These are phyloP conservation scores for Trametes villosa DNA, from an alignment of 768 basidiomycete genomes.

Conservation along the genomic window DNA sequence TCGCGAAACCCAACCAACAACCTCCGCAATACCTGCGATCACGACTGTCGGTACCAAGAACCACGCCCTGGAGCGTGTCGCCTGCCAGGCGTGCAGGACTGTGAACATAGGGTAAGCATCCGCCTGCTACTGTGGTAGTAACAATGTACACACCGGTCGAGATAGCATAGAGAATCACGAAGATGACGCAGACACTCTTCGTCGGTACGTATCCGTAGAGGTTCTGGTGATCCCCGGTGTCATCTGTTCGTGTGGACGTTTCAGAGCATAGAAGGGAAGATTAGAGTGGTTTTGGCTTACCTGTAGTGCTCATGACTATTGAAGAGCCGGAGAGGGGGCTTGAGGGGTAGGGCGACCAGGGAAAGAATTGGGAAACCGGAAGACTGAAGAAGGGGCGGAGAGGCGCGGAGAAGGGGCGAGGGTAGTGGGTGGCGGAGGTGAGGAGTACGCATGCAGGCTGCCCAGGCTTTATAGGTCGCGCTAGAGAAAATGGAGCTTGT, in stretches of 20 bases:
- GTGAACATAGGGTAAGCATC: neutral
- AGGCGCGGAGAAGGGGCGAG: too few species aligned
- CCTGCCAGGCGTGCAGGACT: slow-evolving; percentile 16
- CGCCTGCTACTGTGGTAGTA: too few species aligned
- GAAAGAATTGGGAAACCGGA: neutral
- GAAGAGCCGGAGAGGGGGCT: neutral
- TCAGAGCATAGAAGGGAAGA: too few species aligned
- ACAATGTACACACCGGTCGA: slow-evolving; percentile 13
- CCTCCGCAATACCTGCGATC: slow-evolving; percentile 18
- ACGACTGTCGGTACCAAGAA: slow-evolving; percentile 19
- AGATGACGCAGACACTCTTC: slow-evolving; percentile 17
- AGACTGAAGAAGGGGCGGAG: neutral
- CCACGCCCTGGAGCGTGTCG: slow-evolving; percentile 18
- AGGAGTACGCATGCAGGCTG: neutral
- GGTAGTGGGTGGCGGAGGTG: neutral
- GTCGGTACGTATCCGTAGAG: slow-evolving; percentile 23
- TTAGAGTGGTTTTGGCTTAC: neutral
- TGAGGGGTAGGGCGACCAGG: too few species aligned
- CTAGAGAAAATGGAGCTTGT: neutral
- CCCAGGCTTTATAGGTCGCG: neutral
- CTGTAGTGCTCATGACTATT: neutral
- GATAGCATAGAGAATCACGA: slow-evolving; percentile 12
- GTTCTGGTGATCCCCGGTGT: neutral
- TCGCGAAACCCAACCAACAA: slow-evolving; percentile 22
- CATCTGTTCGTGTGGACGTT: neutral